phyloP scores from a whole-genome alignment of 352 stramenopile genomes.

The Phytophthora multivora region DNA sequence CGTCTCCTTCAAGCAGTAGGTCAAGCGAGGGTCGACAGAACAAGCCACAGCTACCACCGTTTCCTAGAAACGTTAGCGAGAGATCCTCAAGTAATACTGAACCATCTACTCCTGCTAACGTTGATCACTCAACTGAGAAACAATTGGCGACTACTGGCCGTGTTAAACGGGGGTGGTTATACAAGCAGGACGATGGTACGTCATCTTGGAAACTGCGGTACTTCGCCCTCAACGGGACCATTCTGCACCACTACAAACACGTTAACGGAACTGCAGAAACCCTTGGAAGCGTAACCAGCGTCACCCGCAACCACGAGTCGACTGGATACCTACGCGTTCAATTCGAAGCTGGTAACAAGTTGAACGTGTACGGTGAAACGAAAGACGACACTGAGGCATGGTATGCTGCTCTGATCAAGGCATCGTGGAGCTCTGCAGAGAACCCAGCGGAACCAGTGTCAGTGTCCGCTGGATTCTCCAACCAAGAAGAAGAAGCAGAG shows the following conservation, averaged over 20 bases:
- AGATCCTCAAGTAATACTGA: conserved; percentile 3
- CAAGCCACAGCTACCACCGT: conserved; percentile 28
- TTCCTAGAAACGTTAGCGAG: conserved; percentile 21
- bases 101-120: conserved; percentile 9
- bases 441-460: neutral
- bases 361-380: conserved; percentile 55
- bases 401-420: conserved; percentile 47
- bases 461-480: conserved; percentile 1
- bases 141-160: conserved; percentile 5
- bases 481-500: conserved; percentile 26
- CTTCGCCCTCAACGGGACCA: conserved; percentile 60
- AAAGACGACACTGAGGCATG: conserved; percentile 54
- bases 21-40: conserved; percentile 9
- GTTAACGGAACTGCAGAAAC: conserved; percentile 41
- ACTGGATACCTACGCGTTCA: conserved; percentile 48
- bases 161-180: conserved; percentile 66
- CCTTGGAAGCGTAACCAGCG: conserved; percentile 51
- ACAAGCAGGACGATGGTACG: conserved; percentile 50
- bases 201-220: conserved; percentile 73
- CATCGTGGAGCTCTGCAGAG: conserved; percentile 26
- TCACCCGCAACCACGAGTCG: conserved; percentile 40
- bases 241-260: conserved; percentile 61
- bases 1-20: conserved; percentile 4
- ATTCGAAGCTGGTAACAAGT: conserved; percentile 46
- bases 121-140: conserved; percentile 8